Evolutionary conservation across 208 protist species (phyloP), one percentile per base, ranked within the genome.

Genomic region (Blechomonas ayalai): DNA sequence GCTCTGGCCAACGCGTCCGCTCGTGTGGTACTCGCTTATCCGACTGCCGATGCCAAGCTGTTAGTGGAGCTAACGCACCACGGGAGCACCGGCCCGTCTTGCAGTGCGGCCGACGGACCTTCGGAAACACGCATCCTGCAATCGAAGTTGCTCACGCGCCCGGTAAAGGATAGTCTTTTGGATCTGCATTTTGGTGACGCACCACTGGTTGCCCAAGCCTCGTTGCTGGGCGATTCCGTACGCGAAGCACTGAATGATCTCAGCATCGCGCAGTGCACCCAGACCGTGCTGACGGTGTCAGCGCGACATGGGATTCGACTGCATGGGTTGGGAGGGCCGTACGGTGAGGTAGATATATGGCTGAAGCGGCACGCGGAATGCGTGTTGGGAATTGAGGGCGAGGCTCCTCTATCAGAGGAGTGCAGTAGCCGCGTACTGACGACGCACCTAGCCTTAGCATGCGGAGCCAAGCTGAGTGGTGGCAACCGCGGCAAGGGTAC

Each of bases 131-230:
- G 76, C 27, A 40, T 60, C 29, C 47, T 86, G n/a, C 79, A 82
- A 50, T 75, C 73, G 3, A 72, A 59, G 12, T 51, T 92, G 1
- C 44, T 77, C 20, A 92, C 79, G 8, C 73, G 71, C 1, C 73
- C 73, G n/a, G 60, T 73, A 18, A 55, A 52, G 37, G 62, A 75
- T 2, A 44, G 50, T 29, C 51, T 82, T 43, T 68, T 92, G 0
- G 72, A 92, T 36, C 62, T 92, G 8, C 77, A 60, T 40, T 92
- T 92, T 34, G 32, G 52, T 0, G 64, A 87, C 16, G 37, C 55
- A 0, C 18, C 49, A 0, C 44, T 89, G 5, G 38, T 49, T 19
- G 69, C 61, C 19, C 60, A 84, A 51, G 66, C 73, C 4, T 55
- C 64, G 7, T 48, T 89, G 41, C 58, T 65, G 15, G 79, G 73